Percentiles rank a stretch among this genome's conserved stretches.
phyloP scores from a whole-genome alignment of 345 rosid genomes.

The Chamaenerion angustifolium region DNA sequence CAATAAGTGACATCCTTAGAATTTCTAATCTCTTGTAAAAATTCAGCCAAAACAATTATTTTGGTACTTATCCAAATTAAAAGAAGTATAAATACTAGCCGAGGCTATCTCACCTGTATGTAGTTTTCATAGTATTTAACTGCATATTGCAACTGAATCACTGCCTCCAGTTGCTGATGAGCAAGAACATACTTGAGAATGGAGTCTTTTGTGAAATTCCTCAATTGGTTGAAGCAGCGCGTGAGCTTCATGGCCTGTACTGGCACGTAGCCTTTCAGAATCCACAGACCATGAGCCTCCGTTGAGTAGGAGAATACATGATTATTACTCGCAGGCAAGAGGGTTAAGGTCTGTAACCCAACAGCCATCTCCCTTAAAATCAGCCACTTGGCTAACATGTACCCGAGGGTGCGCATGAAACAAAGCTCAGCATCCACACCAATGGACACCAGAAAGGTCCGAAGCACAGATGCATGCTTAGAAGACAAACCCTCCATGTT shows the following conservation, averaged over 20 bases:
- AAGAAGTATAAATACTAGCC: too few species aligned
- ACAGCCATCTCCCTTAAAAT: slow-evolving; percentile 52
- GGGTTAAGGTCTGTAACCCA: slow-evolving; percentile 31
- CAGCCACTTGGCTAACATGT: slow-evolving; percentile 67
- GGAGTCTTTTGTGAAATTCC: slow-evolving; percentile 40
- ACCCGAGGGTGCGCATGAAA: slow-evolving; percentile 62
- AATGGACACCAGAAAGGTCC: slow-evolving; percentile 39
- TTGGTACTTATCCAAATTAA: too few species aligned
- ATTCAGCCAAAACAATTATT: too few species aligned
- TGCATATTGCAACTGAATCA: slow-evolving; percentile 56
- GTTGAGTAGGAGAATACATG: slow-evolving; percentile 47
- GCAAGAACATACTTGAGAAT: slow-evolving; percentile 63
- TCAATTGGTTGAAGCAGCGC: slow-evolving; percentile 15
- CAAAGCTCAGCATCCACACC: slow-evolving; percentile 67
- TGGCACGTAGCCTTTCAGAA: slow-evolving; percentile 54
- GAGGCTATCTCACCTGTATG: slow-evolving; percentile 33
- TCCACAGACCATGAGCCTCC: slow-evolving; percentile 79
- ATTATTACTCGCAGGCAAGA: slow-evolving; percentile 15
- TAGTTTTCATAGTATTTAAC: slow-evolving; percentile 39
- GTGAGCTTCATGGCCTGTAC: slow-evolving; percentile 41
- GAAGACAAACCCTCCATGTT: slow-evolving; percentile 31
- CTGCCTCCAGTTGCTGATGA: slow-evolving; percentile 70
- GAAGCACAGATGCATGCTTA: slow-evolving; percentile 35
- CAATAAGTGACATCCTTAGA: too few species aligned
- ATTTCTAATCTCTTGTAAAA: too few species aligned